Evolutionary conservation across 1,284 basidiomycete species (phyloP), one percentile per base, ranked within the genome.

Genomic region (Anthracocystis walkeri): DNA sequence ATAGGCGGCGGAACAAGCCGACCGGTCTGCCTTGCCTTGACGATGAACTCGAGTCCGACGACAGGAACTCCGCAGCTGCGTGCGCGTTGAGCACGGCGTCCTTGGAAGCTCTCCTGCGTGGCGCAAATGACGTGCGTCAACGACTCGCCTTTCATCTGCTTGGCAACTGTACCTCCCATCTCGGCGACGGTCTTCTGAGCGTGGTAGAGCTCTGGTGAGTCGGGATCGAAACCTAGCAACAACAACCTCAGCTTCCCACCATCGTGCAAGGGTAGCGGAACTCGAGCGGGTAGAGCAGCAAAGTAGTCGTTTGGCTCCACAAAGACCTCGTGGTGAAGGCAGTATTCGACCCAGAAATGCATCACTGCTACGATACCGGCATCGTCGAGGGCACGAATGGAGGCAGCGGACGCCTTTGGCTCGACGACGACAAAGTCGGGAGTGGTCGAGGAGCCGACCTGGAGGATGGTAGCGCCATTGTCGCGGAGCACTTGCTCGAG

Each of bases 291-390:
- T 4, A 52, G 46, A 23, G 66, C 65, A 48, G 79, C 79, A 56
- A 76, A 62, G 62, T 78, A 74, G 3, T 44, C 46, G 14, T 23
- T 18, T 0, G 75, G 75, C 41, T 79, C 77, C 31, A 76, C 50
- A n/a, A 76, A 60, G 23, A 25, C 4, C 35, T 78, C 75, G 60
- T 77, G 57, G 54, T 79, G 64, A n/a, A 79, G 64, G 54, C 78
- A 79, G 55, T 65, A 74, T 50, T 79, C 79, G 68, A 81, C 58
- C 78, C 79, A 81, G 70, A 75, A 74, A 55, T 81, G 79, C 21
- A 72, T 71, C 29, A 77, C 79, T 10, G 66, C 62, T n/a, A 41
- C n/a, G 10, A 23, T 45, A 5, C 31, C 41, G 38, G 62, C 63
- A 29, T 66, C 48, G 25, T 35, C 18, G 12, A 52, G 10, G 7